phyloP scores from a whole-genome alignment of 2,329 filamentous ascomycete genomes.

The Cercospora sp. region DNA sequence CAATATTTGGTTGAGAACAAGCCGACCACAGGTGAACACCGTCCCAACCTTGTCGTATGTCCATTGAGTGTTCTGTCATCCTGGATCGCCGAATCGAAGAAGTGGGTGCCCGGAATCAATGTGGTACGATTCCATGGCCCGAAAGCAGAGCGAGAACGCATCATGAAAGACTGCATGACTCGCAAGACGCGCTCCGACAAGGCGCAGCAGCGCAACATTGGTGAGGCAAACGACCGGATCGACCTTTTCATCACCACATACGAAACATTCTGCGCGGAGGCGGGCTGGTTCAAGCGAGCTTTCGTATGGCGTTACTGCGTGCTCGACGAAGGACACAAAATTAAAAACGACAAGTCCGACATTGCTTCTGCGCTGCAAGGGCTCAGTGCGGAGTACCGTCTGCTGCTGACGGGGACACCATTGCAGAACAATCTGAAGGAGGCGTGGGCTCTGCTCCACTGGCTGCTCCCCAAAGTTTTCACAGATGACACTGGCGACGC shows the following conservation, averaged over 20 bases:
- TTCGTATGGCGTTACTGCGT: constrained; percentile 57
- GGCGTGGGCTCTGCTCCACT: constrained; percentile 59
- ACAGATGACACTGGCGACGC: constrained; percentile 50
- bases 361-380: constrained; percentile 47
- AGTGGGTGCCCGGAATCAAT: constrained; percentile 52
- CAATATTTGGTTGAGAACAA: constrained; percentile 50
- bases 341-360: constrained; percentile 51
- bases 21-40: constrained; percentile 41
- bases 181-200: constrained; percentile 19
- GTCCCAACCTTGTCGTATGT: constrained; percentile 52
- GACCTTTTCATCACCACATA: constrained; percentile 55
- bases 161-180: constrained; percentile 43
- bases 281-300: constrained; percentile 52
- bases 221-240: constrained; percentile 41
- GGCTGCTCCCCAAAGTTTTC: constrained; percentile 61
- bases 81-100: constrained; percentile 51
- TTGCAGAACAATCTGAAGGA: constrained; percentile 61
- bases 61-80: constrained; percentile 53
- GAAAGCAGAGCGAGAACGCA: constrained; percentile 43
- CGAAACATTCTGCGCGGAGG: constrained; percentile 49
- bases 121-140: constrained; percentile 52
- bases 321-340: constrained; percentile 56
- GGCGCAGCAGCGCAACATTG: not conserved
- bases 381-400: constrained; percentile 50
- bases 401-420: constrained; percentile 57